A percentile compares a stretch with the other conserved stretches of the same genome.
Evolutionary conservation across 2,329 filamentous ascomycete species (phyloP).

Genomic region (Parastagonospora avenae): DNA sequence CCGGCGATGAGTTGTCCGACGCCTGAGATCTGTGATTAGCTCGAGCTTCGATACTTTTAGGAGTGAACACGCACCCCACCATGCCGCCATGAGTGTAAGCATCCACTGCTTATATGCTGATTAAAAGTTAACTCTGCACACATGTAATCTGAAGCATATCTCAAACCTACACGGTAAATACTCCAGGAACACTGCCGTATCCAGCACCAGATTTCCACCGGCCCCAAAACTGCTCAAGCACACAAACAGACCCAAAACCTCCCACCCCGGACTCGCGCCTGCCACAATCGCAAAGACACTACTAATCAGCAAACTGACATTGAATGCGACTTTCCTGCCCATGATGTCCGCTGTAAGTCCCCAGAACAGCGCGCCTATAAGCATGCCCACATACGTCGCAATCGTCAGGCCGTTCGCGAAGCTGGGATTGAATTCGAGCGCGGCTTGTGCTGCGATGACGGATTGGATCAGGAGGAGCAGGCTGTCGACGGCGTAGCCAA

Average conservation of each 20-base stretch:
- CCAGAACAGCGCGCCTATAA: slow-evolving; percentile 70
- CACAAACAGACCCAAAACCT: slow-evolving; percentile 67
- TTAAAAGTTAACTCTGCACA: not conserved
- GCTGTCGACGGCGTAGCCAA: slow-evolving; percentile 65
- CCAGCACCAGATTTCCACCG: slow-evolving; percentile 67
- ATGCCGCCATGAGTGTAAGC: slow-evolving; percentile 64
- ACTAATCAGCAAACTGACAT: slow-evolving; percentile 67
- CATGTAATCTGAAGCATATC: not conserved
- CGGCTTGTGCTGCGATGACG: slow-evolving; percentile 64
- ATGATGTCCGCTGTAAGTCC: slow-evolving; percentile 70
- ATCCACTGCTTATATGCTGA: slow-evolving; percentile 65
- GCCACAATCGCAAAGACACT: slow-evolving; percentile 67
- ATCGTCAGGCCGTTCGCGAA: slow-evolving; percentile 65
- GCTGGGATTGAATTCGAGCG: slow-evolving; percentile 62
- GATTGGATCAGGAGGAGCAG: slow-evolving; percentile 65
- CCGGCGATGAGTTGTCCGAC: slow-evolving; percentile 58
- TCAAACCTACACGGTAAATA: slow-evolving; percentile 53
- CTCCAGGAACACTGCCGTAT: slow-evolving; percentile 65
- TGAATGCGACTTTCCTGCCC: slow-evolving; percentile 71
- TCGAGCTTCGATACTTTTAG: not conserved
- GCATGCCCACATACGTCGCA: slow-evolving; percentile 63
- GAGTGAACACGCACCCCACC: slow-evolving; percentile 51
- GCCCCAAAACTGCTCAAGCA: slow-evolving; percentile 67
- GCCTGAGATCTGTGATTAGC: slow-evolving; percentile 30
- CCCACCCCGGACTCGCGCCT: slow-evolving; percentile 70